Evolutionary conservation across 805 yeast genomes (phyloP), one percentile per base, ranked within the genome.

Genomic region (Lachancea sp.): DNA sequence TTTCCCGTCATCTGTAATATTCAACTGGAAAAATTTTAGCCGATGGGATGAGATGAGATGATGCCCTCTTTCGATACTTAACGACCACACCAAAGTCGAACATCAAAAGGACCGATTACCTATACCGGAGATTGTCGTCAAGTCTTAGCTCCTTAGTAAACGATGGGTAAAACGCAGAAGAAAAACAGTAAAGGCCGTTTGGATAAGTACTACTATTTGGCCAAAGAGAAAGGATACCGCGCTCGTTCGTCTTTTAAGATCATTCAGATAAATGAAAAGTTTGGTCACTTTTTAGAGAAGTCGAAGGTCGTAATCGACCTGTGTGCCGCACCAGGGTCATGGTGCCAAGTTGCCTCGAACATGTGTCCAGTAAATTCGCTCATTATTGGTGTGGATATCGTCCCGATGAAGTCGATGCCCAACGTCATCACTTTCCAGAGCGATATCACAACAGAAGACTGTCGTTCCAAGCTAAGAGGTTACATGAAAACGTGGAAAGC

Each of bases 401-500:
- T 89, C 24, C 97, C 97, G 13, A 92, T 92, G 70, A 90, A 87
- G 59, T 82, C 96, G n/a, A 72, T 92, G 60, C 97, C 97, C 19
- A 89, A 92, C 58, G 83, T 83, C 56, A 89, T 88, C 47, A 82
- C 96, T 2, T 92, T 92, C 64, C 97, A 88, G 61, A 83, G 95
- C 26, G 99, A 92, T 69, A 92, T 92, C 58, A 92, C 99, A 1
- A 90, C 98, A 6, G 97, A 92, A 56, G 97, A 90, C 65, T 92
- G 99, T 71, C 75, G 97, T 52, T 86, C 96, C 32, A 87, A 78
- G 63, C 73, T 92, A 47, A 78, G 97, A 60, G 97, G 97, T 21
- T 88, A 90, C 60, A 81, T 92, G 82, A 92, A 92, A 63, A 89
- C 97, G 1, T 92, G 97, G 97, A 92, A 92, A 56, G 99, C 97